These are phyloP conservation scores for Oryza glumipatula DNA, from an alignment of 176 grass and related monocot genomes.

Conservation along the genomic window DNA sequence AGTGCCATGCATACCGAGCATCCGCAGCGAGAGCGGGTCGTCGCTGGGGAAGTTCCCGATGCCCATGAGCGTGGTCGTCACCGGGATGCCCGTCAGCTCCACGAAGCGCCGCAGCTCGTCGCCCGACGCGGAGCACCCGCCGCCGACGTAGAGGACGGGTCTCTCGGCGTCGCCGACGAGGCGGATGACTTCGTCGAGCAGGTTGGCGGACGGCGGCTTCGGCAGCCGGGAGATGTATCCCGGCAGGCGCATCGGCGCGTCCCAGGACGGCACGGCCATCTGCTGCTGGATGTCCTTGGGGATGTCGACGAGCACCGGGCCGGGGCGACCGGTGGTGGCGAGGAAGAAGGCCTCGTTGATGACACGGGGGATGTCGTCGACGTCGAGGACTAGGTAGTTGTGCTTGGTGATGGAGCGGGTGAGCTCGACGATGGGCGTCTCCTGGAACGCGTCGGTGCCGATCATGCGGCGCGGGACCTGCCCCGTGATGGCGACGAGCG, in stretches of 20 bases:
- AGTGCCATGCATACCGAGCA: slow-evolving; percentile 51
- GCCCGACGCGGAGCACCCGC: slow-evolving; percentile 36
- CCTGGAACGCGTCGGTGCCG: slow-evolving; percentile 52
- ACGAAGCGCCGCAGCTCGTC: slow-evolving; percentile 42
- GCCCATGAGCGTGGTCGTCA: slow-evolving; percentile 45
- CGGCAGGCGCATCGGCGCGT: background rate
- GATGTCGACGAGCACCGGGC: slow-evolving; percentile 49
- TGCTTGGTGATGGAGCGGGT: slow-evolving; percentile 54
- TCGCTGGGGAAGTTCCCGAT: slow-evolving; percentile 35
- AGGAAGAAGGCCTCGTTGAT: slow-evolving; percentile 43
- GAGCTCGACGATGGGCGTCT: slow-evolving; percentile 46
- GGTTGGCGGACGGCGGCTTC: background rate
- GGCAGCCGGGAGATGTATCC: slow-evolving; percentile 39
- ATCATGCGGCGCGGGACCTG: slow-evolving; percentile 47
- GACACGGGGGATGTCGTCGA: slow-evolving; percentile 41
- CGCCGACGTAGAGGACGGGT: slow-evolving; percentile 46
- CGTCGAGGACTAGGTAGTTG: slow-evolving; percentile 37
- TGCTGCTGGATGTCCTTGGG: slow-evolving; percentile 11
- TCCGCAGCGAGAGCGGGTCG: slow-evolving; percentile 26
- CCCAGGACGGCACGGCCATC: background rate
- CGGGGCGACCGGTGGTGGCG: slow-evolving; percentile 29
- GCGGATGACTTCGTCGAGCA: slow-evolving; percentile 33
- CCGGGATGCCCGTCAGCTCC: slow-evolving; percentile 36
- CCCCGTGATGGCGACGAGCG: slow-evolving; percentile 43
- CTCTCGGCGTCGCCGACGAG: background rate